Evolutionary conservation across 768 basidiomycete genomes (phyloP).

Genomic region (Suillus decipiens): DNA sequence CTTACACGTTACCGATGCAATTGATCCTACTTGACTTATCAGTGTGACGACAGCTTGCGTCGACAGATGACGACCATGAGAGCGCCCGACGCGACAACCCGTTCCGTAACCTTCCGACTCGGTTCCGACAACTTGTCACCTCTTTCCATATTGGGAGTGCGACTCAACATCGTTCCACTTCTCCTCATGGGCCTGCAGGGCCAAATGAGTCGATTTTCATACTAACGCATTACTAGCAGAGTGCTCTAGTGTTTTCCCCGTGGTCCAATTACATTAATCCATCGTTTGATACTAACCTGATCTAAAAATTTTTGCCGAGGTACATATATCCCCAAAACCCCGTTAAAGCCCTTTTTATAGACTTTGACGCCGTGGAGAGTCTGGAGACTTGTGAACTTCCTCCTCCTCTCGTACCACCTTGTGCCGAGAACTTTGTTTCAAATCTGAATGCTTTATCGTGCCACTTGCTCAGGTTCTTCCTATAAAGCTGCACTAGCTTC

Average conservation of each 20-base stretch:
- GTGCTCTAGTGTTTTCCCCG: not conserved
- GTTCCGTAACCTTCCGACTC: not conserved
- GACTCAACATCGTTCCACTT: slow-evolving; percentile 5
- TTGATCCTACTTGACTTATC: not conserved
- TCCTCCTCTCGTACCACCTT: slow-evolving; percentile 7
- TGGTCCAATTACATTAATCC: slow-evolving; percentile 11
- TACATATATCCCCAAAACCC: not conserved
- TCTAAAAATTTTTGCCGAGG: slow-evolving; percentile 4
- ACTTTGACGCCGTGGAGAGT: not conserved
- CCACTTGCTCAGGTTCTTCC: not conserved
- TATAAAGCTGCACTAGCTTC: slow-evolving; percentile 15
- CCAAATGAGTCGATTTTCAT: slow-evolving; percentile 13
- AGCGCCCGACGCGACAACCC: not conserved
- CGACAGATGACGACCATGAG: too few relatives aligned
- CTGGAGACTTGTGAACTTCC: not conserved
- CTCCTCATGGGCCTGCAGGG: not conserved
- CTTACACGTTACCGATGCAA: not conserved
- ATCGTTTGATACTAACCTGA: not conserved
- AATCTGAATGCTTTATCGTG: slow-evolving; percentile 7
- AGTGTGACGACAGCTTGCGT: not conserved
- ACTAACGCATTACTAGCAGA: not conserved
- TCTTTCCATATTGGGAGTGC: not conserved
- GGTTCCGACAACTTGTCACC: not conserved
- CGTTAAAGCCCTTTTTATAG: slow-evolving; percentile 1
- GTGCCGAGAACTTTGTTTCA: slow-evolving; percentile 3